Percentiles rank a stretch among this genome's conserved stretches.
phyloP scores from a whole-genome alignment of 306 rosid species.

The Vachellia pachyceras region DNA sequence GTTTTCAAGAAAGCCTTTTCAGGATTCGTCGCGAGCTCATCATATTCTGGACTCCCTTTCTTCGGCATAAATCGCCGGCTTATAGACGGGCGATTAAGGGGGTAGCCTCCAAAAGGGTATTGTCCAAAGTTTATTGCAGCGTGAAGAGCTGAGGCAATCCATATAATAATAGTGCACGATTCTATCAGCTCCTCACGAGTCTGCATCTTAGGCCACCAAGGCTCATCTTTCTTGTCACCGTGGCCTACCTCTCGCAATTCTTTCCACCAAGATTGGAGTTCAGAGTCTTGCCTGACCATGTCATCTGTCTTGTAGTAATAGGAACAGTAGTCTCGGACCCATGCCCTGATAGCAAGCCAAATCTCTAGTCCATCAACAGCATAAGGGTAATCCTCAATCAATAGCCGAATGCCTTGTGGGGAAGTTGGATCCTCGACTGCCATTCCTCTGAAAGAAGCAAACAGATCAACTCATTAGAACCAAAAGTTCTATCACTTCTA shows the following conservation, averaged over 20 bases:
- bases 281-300: conserved; percentile 37
- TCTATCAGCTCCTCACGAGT: conserved; percentile 46
- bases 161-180: conserved; percentile 56
- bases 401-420: conserved; percentile 47
- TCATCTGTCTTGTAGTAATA: conserved; percentile 51
- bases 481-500: neutral
- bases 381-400: conserved; percentile 65
- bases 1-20: conserved; percentile 55
- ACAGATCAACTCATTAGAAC: conserved; percentile 25
- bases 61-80: conserved; percentile 57
- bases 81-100: conserved; percentile 52
- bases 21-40: conserved; percentile 51
- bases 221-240: conserved; percentile 65
- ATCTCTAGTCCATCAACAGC: conserved; percentile 72
- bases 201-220: conserved; percentile 70
- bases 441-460: conserved; percentile 57
- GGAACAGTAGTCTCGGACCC: conserved; percentile 61
- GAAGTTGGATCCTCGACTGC: conserved; percentile 47
- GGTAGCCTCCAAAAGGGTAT: conserved; percentile 58
- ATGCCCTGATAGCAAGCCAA: conserved; percentile 61
- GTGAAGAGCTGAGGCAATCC: conserved; percentile 68
- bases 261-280: conserved; percentile 71
- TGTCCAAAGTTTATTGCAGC: conserved; percentile 68
- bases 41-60: conserved; percentile 51
- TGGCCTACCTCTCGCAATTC: conserved; percentile 61